These are phyloP conservation scores for Cutaneotrichosporon daszewskae DNA, from an alignment of 1,284 basidiomycete genomes.

Conservation along the genomic window DNA sequence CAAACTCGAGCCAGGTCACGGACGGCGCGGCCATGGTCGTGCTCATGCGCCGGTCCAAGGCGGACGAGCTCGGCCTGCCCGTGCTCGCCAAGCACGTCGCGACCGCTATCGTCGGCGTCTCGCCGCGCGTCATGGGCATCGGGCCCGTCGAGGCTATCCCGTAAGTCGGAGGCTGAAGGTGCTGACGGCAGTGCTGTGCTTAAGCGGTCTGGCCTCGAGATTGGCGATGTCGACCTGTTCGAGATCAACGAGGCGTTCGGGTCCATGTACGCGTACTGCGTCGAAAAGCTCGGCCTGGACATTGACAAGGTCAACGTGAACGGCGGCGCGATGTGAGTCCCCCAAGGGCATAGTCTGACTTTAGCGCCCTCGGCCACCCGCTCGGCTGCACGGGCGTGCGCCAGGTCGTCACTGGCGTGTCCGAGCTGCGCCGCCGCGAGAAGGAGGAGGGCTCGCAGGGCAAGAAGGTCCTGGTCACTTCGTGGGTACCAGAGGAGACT, in stretches of 20 bases:
- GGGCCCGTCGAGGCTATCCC: conserved; percentile 70
- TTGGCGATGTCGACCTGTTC: conserved; percentile 75
- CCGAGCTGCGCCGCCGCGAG: conserved; percentile 23
- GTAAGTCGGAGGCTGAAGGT: conserved; percentile 15
- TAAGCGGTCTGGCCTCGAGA: conserved; percentile 60
- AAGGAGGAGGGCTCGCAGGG: conserved; percentile 10
- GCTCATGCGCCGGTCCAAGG: conserved; percentile 78
- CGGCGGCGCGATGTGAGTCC: conserved; percentile 54
- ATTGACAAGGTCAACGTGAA: conserved; percentile 78
- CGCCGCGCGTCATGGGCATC: conserved; percentile 78
- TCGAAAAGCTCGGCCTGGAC: conserved; percentile 64
- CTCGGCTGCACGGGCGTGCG: conserved; percentile 25
- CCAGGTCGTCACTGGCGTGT: conserved; percentile 28
- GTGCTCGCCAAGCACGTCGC: conserved; percentile 74
- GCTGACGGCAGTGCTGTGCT: conserved; percentile 44
- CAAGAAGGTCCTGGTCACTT: conserved; percentile 22
- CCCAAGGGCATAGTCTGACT: not conserved
- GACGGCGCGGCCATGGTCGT: conserved; percentile 82
- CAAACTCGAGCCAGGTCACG: conserved; percentile 80
- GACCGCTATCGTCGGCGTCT: conserved; percentile 64
- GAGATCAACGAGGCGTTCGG: conserved; percentile 84
- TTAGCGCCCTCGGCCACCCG: conserved; percentile 17
- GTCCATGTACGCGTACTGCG: conserved; percentile 73
- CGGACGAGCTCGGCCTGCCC: conserved; percentile 67
- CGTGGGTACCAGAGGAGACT: no score